Evolutionary conservation across 768 basidiomycete genomes (phyloP), one percentile per base, ranked within the genome.

Genomic region (Amanita fuliginea): DNA sequence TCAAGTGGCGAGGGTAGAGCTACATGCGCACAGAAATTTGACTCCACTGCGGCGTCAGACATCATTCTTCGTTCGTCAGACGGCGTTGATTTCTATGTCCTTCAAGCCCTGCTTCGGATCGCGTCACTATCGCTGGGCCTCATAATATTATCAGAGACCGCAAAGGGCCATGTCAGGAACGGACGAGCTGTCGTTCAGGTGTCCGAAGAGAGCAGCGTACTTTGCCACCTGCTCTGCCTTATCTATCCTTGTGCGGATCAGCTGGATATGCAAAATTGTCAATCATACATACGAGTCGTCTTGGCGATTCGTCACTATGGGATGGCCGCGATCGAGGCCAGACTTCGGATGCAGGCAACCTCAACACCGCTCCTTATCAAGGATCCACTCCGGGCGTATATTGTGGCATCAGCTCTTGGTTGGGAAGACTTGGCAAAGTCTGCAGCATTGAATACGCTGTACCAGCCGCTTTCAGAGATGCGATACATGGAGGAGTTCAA

Each of bases 101-200:
- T 56, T 43, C 59, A 60, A 43, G 35, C 42, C 11, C 46, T 67
- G 1, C 53, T 70, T 3, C 54, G 62, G 7, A 33, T 62, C 8
- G 55, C 59, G 4, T 69, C 69, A 1, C 58, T 60, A 3, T 44
- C 64, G 14, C 67, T 68, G 45, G 48, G 46, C 21, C 55, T 46
- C 37, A 68, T 66, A 64, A 56, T 64, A 30, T 34, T 56, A 60
- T 14, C 55, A 57, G 6, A 28, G 42, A 22, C 35, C 49, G 4
- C 39, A 40, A 16, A 42, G 49, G 18, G 30, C 8, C 22, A 37
- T 0, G n/a, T 24, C n/a, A 44, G 33, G 18, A 26, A 49, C 19
- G 51, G 39, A 41, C 37, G 18, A 24, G 47, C 35, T 9, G 33
- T 46, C 40, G 54, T 51, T 49, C 40, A 32, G 5, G 28, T 61